Conservation (phyloP, 495 filamentous ascomycete species). For the Aspergillus incahuasiensis region DNA sequence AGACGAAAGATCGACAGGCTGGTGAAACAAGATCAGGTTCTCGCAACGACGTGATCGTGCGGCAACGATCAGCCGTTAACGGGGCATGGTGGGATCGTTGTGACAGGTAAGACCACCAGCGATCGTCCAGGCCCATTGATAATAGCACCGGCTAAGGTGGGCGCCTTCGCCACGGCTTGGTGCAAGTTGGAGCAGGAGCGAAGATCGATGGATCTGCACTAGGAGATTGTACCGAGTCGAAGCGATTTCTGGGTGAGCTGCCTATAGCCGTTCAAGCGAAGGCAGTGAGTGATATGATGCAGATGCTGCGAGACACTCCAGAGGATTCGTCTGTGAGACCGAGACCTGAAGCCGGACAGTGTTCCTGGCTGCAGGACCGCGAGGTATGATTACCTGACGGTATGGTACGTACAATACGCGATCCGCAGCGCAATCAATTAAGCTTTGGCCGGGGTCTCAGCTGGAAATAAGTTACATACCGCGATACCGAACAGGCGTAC, state of each 20-base stretch:
- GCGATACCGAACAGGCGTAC: too few relatives aligned
- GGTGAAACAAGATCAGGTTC: conserved; percentile 24
- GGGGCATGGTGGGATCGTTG: conserved; percentile 25
- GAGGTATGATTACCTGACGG: not conserved
- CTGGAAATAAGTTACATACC: too few relatives aligned
- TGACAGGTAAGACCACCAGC: conserved; percentile 25
- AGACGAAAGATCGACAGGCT: conserved; percentile 9
- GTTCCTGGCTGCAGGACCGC: not conserved
- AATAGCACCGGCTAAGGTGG: conserved; percentile 4
- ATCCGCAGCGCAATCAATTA: conserved; percentile 30
- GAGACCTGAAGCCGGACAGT: not conserved
- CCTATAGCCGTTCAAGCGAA: conserved; percentile 5
- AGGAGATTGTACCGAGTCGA: conserved; percentile 24
- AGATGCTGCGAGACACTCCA: not conserved
- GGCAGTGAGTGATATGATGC: conserved; percentile 1
- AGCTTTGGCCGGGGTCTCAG: conserved; percentile 39
- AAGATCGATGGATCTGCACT: conserved; percentile 30
- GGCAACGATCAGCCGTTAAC: conserved; percentile 33
- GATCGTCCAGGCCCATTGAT: conserved; percentile 14
- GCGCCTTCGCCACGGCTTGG: conserved; percentile 6
- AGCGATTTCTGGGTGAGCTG: conserved; percentile 1
- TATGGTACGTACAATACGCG: conserved; percentile 1
- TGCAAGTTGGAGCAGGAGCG: conserved; percentile 18
- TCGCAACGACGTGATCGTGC: conserved; percentile 23
- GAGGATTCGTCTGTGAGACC: not conserved